phyloP scores from a whole-genome alignment of 352 stramenopile genomes.

The Aphanomyces euteiches region DNA sequence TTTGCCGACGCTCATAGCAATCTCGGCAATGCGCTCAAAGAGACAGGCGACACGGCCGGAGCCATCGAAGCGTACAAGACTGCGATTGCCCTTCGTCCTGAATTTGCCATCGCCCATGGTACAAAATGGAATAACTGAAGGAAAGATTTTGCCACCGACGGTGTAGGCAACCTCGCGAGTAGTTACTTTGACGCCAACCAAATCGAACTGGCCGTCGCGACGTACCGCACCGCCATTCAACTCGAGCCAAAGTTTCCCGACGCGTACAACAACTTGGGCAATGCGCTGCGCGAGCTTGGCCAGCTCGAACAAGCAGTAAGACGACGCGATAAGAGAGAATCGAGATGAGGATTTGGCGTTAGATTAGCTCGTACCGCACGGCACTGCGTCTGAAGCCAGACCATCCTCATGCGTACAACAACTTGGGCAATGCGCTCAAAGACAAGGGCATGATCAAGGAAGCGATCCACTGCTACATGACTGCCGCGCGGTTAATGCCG shows the following conservation, averaged over 20 bases:
- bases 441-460: constrained; percentile 91
- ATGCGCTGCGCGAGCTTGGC: constrained; percentile 82
- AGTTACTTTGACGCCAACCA: constrained; percentile 88
- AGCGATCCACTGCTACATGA: constrained; percentile 92
- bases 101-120: constrained; percentile 89
- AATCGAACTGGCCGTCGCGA: constrained; percentile 75
- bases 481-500: constrained; percentile 85
- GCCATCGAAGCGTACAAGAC: constrained; percentile 83
- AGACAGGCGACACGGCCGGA: constrained; percentile 60
- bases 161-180: constrained; percentile 79
- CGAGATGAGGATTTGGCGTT: neutral
- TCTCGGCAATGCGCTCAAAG: constrained; percentile 80
- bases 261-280: constrained; percentile 93
- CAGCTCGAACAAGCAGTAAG: constrained; percentile 58
- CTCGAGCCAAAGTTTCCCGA: constrained; percentile 91
- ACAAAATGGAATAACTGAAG: neutral
- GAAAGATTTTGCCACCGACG: too few relatives aligned
- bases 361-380: constrained; percentile 84
- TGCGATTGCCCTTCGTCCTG: constrained; percentile 76
- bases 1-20: constrained; percentile 87
- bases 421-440: constrained; percentile 89
- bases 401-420: constrained; percentile 93
- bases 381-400: constrained; percentile 88
- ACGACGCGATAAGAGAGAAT: neutral
- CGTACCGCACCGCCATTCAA: constrained; percentile 89